Evolutionary conservation across 257 asterid species (phyloP), one percentile per base, ranked within the genome.

Genomic region (Rhazya stricta): DNA sequence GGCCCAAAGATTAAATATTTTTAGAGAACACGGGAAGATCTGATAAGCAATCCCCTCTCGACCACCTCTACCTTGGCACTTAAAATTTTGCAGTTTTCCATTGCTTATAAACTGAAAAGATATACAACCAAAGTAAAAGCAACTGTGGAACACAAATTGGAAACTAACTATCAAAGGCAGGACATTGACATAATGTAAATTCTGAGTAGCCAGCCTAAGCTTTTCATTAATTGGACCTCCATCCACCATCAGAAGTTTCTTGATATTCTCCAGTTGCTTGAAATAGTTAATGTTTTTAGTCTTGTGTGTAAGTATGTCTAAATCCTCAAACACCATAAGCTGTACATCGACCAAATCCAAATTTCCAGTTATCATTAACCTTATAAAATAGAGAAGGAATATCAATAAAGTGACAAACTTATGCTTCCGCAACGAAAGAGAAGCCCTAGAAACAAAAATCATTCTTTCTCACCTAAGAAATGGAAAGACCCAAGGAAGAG

Each of bases 271-370:
- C 90, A 94, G 73, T 83, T 89, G 93, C 39, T 84, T 74, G 74
- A 76, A 89, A 83, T 83, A 88, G 87, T 78, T 87, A 25, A 94
- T 82, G 85, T 89, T 87, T 77, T 94, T 94, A 48, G 99, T 94
- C 87, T 94, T 94, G 82, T 92, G 98, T 1, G 99, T 79, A 69
- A 96, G 88, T 69, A 94, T 73, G 61, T 88, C 97, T 25, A 94
- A 80, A 87, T 94, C 91, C 58, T 92, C 99, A 83, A 91, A 92
- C 48, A 91, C 83, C 89, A 87, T 23, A 79, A 94, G 97, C 99
- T 94, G 95, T 72, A 80, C 6, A 65, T 68, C 27, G 43, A 29
- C 54, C 65, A 66, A 42, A 42, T 30, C 39, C 27, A 41, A 27
- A 7, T 62, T n/a, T 36, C 71, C 46, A 79, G 80, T 69, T 61